Evolutionary conservation across 2,329 filamentous ascomycete species (phyloP), one percentile per base, ranked within the genome.

Genomic region (Sphaerulina vaccinii): DNA sequence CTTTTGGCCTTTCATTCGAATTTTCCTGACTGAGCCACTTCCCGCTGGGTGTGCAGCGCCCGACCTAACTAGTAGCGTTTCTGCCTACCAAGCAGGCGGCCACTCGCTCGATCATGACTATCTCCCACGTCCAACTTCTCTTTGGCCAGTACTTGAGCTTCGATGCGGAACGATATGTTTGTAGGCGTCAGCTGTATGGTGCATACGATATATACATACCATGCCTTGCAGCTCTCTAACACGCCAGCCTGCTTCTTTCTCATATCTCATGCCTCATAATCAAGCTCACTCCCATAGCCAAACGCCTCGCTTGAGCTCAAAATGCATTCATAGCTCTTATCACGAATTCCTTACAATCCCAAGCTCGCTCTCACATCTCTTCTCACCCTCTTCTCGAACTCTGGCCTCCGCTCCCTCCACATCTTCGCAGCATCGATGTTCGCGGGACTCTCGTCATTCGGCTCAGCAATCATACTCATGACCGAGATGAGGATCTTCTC

Each of bases 401-500:
- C 88, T 16, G 75, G 67, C 59, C 90, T 81, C 56, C 85, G 79
- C 65, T 96, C 91, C 56, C 92, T 81, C 91, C 92, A 97, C 87
- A 96, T 89, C 76, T 93, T 90, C 52, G 91, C 92, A 1, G 92
- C 92, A 75, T 97, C 92, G 36, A 97, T 88, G 68, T 97, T 97
- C 52, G 92, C 92, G 0, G 92, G 92, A 59, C 87, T 93, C 79
- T 97, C 92, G 68, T 97, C 92, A 71, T 97, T 97, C 54, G 92
- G 91, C 74, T 96, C 91, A 1, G 91, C 91, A 39, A 97, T 82
- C 91, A 97, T 97, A 73, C 90, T 96, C 87, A 97, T 97, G 55
- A 97, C 92, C 41, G 85, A 90, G 52, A 97, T 90, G 62, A 97
- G 78, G 62, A 97, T 97, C 78, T 96, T 97, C 75, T 97, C 93